Base-by-base conservation (phyloP, 179 eudicot genomes). In the Dionaea muscipula region DNA sequence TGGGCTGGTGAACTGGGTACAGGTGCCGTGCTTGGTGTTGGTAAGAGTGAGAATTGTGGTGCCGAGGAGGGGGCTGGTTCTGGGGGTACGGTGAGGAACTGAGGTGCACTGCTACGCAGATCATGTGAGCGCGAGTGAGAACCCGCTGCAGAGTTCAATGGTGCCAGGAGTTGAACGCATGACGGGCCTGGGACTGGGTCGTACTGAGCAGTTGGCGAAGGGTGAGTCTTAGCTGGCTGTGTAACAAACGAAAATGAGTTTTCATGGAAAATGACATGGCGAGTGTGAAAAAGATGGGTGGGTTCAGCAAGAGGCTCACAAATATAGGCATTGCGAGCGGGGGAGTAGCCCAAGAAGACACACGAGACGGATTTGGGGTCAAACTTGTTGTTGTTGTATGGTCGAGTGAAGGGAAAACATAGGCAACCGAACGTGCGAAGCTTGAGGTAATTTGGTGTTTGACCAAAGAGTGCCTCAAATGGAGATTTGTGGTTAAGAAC, bases 261-360 rank as follows among this genome's bases (percentile, higher is more conserved):
- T 26, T 66, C 65, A 46, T 66, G 49, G 53, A 60, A 60, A 0
- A 47, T 43, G 0, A 60, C 65, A 36, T 60, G 71, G 17, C 57
- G 35, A 35, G 9, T 1, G 36, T 0, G 28, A 45, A 2, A 1
- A 43, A 51, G 20, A 53, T 37, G n/a, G n/a, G n/a, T n/a, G n/a
- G n/a, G 7, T 9, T 9, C 1, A 28, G 1, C 4, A 66, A 4
- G 5, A 4, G 35, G 26, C n/a, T 57, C 60, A 22, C 65, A 59
- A 0, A 15, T 52, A n/a, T 59, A 59, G 0, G 52, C 64, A n/a
- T 31, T 25, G 10, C 40, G 47, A 19, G 26, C 21, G 0, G 41
- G 2, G 5, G 60, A 41, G n/a, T 16, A 66, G 4, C 71, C 56
- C 0, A 66, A 26, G 24, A 54, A 60, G 7, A 66, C 56, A 36